phyloP scores from a whole-genome alignment of 1,284 basidiomycete genomes.

The Ustilago curta region DNA sequence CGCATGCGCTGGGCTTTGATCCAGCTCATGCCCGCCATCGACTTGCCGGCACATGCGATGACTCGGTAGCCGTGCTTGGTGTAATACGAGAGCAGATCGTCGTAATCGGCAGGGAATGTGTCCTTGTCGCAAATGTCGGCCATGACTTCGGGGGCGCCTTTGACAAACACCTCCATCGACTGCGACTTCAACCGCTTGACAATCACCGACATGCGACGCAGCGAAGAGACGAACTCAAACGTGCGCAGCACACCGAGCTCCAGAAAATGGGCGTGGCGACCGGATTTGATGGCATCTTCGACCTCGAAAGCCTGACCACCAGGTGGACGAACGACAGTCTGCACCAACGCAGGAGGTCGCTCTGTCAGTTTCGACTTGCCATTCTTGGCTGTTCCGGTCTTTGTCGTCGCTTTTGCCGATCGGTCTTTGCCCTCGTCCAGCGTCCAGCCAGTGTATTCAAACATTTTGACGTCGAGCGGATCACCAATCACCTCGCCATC shows the following conservation, averaged over 20 bases:
- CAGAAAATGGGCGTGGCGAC: constrained; percentile 91
- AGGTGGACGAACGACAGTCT: constrained; percentile 94
- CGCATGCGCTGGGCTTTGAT: constrained; percentile 96
- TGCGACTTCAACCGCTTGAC: constrained; percentile 93
- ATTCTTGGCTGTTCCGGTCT: constrained; percentile 62
- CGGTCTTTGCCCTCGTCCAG: constrained; percentile 81
- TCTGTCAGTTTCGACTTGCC: constrained; percentile 72
- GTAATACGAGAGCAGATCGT: constrained; percentile 95
- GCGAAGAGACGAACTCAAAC: constrained; percentile 94
- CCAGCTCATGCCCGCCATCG: constrained; percentile 92
- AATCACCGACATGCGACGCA: constrained; percentile 96
- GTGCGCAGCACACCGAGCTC: constrained; percentile 93
- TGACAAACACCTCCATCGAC: constrained; percentile 98
- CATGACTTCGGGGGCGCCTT: constrained; percentile 99
- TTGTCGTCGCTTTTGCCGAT: constrained; percentile 54
- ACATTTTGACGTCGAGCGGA: constrained; percentile 88
- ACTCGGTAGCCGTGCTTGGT: constrained; percentile 97
- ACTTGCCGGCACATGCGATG: constrained; percentile 97
- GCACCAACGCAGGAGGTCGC: constrained; percentile 89
- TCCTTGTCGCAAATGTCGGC: constrained; percentile 78
- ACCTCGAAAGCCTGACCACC: constrained; percentile 88
- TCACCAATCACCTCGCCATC: constrained; percentile 91
- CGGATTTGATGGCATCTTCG: constrained; percentile 86
- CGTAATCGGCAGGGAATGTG: constrained; percentile 86
- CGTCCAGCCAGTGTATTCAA: constrained; percentile 95